Evolutionary conservation across 2,329 filamentous ascomycete genomes (phyloP).

Genomic region (Sporothrix phasma): DNA sequence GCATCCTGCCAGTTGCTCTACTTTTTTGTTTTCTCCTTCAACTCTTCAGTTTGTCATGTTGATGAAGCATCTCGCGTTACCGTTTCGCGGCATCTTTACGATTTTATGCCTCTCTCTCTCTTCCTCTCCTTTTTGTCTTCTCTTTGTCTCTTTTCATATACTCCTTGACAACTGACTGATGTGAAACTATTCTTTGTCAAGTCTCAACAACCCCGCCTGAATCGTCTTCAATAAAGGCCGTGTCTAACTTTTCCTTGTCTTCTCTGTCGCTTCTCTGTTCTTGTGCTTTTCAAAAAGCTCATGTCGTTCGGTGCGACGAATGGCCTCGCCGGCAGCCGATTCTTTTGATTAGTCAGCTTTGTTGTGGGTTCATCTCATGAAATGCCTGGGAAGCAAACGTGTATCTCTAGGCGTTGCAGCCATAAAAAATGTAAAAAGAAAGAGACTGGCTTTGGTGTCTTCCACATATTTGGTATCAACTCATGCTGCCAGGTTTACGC

Average conservation of each 20-base stretch:
- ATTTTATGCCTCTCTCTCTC: constrained; percentile 13
- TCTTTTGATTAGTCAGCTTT: constrained; percentile 6
- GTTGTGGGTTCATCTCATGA: not conserved
- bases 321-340: not conserved
- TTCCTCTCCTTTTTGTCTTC: not conserved
- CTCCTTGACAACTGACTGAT: not conserved
- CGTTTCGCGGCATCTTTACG: constrained; percentile 8
- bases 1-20: not conserved
- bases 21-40: not conserved
- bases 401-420: not conserved
- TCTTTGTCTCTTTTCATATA: not conserved
- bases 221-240: not conserved
- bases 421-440: not conserved
- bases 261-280: not conserved
- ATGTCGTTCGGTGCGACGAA: constrained; percentile 1
- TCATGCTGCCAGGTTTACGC: not conserved
- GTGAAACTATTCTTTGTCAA: not conserved
- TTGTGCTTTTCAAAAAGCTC: constrained; percentile 1
- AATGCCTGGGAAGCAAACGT: not conserved
- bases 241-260: not conserved
- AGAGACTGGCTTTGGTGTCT: not conserved
- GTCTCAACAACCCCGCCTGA: not conserved
- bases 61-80: constrained; percentile 6
- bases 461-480: not conserved
- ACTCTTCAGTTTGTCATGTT: not conserved